Evolutionary conservation across 83 land plant genomes (phyloP).

Genomic region (Diphasiastrum complanatum): DNA sequence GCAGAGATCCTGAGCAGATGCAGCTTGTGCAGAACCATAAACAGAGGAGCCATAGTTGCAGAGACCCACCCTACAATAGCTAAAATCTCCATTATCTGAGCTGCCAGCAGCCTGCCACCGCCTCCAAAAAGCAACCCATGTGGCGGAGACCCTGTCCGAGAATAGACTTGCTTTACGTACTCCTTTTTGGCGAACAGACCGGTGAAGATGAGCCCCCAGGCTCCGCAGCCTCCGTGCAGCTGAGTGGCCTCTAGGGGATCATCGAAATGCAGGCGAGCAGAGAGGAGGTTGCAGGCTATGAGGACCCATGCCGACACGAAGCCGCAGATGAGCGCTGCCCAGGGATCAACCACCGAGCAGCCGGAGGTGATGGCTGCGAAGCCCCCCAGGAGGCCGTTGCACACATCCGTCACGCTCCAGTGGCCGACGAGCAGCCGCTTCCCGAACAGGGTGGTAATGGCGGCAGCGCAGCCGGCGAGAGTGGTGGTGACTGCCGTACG

Average conservation of each 20-base stretch:
- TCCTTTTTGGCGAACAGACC: constrained; percentile 21
- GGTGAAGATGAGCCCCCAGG: constrained; percentile 19
- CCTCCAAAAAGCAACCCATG: constrained; percentile 17
- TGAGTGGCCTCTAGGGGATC: constrained; percentile 21
- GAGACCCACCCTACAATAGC: constrained; percentile 15
- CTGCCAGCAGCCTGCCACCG: constrained; percentile 20
- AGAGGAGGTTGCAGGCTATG: constrained; percentile 19
- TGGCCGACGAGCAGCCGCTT: constrained; percentile 14
- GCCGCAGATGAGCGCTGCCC: constrained; percentile 23
- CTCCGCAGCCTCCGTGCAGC: constrained; percentile 25
- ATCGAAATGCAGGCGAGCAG: constrained; percentile 4
- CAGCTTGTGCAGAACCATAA: constrained; percentile 11
- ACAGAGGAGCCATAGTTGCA: constrained; percentile 20
- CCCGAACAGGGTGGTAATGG: constrained; percentile 19
- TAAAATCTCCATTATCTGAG: constrained; percentile 20
- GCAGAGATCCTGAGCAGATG: constrained; percentile 12
- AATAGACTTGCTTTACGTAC: constrained; percentile 9
- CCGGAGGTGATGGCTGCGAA: constrained; percentile 22
- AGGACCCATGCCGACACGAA: constrained; percentile 22
- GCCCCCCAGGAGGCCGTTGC: constrained; percentile 23
- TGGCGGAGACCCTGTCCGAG: not conserved
- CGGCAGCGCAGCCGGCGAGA: constrained; percentile 21
- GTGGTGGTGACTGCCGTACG: constrained; percentile 26
- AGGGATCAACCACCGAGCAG: constrained; percentile 21
- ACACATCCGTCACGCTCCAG: constrained; percentile 25